phyloP scores from a whole-genome alignment of 2,329 filamentous ascomycete species.

The Pseudopithomyces chartarum region DNA sequence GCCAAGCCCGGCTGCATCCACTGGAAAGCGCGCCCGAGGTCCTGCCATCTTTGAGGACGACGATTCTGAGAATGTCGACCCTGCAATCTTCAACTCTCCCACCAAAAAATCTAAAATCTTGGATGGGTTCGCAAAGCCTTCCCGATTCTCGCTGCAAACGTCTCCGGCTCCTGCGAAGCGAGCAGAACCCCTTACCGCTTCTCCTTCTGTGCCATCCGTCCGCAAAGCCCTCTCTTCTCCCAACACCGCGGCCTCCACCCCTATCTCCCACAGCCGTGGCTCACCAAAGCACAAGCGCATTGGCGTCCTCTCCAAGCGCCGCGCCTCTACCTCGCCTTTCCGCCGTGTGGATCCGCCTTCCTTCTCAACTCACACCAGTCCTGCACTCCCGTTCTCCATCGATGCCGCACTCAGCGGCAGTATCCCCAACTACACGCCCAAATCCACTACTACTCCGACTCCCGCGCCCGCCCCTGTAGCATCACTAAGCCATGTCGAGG shows the following conservation, averaged over 20 bases:
- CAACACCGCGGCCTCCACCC: slow-evolving; percentile 49
- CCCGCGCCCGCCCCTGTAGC: slow-evolving; percentile 29
- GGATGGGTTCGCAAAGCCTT: slow-evolving; percentile 46
- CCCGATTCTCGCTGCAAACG: slow-evolving; percentile 46
- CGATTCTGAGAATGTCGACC: slow-evolving; percentile 66
- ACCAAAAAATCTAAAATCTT: slow-evolving; percentile 58
- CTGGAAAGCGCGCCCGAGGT: slow-evolving; percentile 54
- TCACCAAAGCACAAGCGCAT: slow-evolving; percentile 76
- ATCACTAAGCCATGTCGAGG: slow-evolving; percentile 54
- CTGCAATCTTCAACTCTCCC: slow-evolving; percentile 55
- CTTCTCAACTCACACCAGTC: slow-evolving; percentile 55
- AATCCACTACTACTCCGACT: slow-evolving; percentile 38
- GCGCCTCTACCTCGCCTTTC: slow-evolving; percentile 65
- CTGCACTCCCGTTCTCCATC: slow-evolving; percentile 74
- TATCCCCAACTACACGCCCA: slow-evolving; percentile 65
- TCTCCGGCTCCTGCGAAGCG: slow-evolving; percentile 32
- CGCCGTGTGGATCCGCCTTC: slow-evolving; percentile 73
- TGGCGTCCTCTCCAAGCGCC: slow-evolving; percentile 70
- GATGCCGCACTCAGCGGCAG: slow-evolving; percentile 82
- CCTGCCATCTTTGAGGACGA: slow-evolving; percentile 50
- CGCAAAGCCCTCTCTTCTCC: slow-evolving; percentile 50
- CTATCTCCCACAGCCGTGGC: slow-evolving; percentile 64
- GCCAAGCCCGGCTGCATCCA: slow-evolving; percentile 29
- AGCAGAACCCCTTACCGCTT: slow-evolving; percentile 28
- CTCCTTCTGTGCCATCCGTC: slow-evolving; percentile 34